These are phyloP conservation scores for Aspergillus fischeri DNA, from an alignment of 2,329 filamentous ascomycete species.

Conservation along the genomic window DNA sequence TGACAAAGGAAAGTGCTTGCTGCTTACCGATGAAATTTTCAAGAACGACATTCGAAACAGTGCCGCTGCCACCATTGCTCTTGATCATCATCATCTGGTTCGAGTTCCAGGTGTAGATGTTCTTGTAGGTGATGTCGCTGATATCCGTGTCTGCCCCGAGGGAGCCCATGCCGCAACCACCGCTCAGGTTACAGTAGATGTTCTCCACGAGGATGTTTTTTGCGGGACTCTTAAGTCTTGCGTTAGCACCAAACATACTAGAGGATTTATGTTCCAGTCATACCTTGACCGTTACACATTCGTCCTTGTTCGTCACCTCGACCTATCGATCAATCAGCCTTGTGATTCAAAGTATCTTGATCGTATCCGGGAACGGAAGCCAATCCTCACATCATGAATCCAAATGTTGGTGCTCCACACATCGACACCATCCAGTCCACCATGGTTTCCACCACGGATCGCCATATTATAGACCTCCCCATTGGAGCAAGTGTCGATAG, in stretches of 20 bases:
- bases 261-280: slow-evolving; percentile 1
- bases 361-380: not conserved
- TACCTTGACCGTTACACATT: slow-evolving; percentile 56
- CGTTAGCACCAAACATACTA: too few relatives aligned
- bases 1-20: not conserved
- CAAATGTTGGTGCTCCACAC: slow-evolving; percentile 53
- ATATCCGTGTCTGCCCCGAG: slow-evolving; percentile 49
- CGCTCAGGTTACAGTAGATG: slow-evolving; percentile 61
- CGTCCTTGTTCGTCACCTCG: slow-evolving; percentile 60
- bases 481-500: slow-evolving; percentile 48
- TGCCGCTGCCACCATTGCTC: slow-evolving; percentile 54
- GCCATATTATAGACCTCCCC: slow-evolving; percentile 56
- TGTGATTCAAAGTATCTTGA: not conserved
- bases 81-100: slow-evolving; percentile 65
- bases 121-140: slow-evolving; percentile 51
- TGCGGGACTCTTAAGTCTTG: slow-evolving; percentile 38
- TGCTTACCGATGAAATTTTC: slow-evolving; percentile 52
- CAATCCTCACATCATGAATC: slow-evolving; percentile 48
- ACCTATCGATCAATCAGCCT: slow-evolving; percentile 26
- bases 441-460: slow-evolving; percentile 50
- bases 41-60: slow-evolving; percentile 46
- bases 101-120: slow-evolving; percentile 56
- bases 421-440: slow-evolving; percentile 55
- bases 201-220: slow-evolving; percentile 56
- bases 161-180: slow-evolving; percentile 56